phyloP scores from a whole-genome alignment of 768 basidiomycete species.

The Xanthoconium stramineum region DNA sequence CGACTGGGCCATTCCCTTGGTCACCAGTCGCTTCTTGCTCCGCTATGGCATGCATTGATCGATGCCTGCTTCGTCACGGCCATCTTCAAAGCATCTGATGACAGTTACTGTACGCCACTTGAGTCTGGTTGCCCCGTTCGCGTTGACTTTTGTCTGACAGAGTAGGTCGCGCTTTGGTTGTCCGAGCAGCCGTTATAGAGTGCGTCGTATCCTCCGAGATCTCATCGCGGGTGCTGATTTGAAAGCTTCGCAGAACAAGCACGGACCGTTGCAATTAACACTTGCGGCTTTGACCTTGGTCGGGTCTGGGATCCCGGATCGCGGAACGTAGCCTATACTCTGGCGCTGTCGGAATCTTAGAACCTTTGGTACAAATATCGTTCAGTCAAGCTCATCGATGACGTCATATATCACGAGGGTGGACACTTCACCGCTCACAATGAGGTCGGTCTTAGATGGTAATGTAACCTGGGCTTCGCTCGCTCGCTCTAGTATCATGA shows the following conservation, averaged over 20 bases:
- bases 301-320: slow-evolving; percentile 23
- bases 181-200: slow-evolving; percentile 62
- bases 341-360: slow-evolving; percentile 32
- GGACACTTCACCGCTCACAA: slow-evolving; percentile 19
- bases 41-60: slow-evolving; percentile 42
- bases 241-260: slow-evolving; percentile 29
- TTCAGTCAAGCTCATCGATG: slow-evolving; percentile 29
- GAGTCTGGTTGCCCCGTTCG: neutral
- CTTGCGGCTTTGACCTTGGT: slow-evolving; percentile 34
- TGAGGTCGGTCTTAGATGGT: slow-evolving; percentile 16
- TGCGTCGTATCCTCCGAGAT: slow-evolving; percentile 25
- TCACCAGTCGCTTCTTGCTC: slow-evolving; percentile 52
- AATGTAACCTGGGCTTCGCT: neutral
- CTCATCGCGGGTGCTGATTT: neutral
- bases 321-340: slow-evolving; percentile 35
- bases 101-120: slow-evolving; percentile 45
- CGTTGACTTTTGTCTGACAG: slow-evolving; percentile 30
- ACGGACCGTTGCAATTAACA: slow-evolving; percentile 52
- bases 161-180: slow-evolving; percentile 72
- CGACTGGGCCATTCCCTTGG: slow-evolving; percentile 40
- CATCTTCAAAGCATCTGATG: slow-evolving; percentile 55
- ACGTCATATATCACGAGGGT: slow-evolving; percentile 13
- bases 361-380: slow-evolving; percentile 33
- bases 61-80: slow-evolving; percentile 62
- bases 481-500: slow-evolving; percentile 42